Percentiles rank a stretch among this genome's conserved stretches.
phyloP scores from a whole-genome alignment of 768 basidiomycete species.

The Pleurotus salmoneostramineus region DNA sequence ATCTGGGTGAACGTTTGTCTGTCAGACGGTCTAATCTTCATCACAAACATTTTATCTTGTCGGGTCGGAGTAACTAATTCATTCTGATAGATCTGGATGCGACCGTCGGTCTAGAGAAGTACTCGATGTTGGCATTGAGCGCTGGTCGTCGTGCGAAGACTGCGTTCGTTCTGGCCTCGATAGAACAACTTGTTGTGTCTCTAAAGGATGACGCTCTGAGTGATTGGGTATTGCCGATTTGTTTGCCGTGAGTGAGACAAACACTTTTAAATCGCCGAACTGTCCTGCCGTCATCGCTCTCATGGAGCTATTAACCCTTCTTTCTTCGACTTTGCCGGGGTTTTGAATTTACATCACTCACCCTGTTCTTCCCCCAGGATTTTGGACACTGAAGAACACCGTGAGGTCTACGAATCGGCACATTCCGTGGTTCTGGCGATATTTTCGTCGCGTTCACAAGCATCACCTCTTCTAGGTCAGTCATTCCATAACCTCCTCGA shows the following conservation, averaged over 20 bases:
- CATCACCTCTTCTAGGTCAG: constrained; percentile 11
- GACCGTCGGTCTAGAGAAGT: constrained; percentile 13
- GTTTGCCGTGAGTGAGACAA: constrained; percentile 53
- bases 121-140: constrained; percentile 14
- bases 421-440: constrained; percentile 81
- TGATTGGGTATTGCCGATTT: constrained; percentile 53
- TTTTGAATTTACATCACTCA: neutral
- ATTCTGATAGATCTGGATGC: neutral
- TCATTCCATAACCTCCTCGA: neutral
- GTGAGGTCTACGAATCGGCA: constrained; percentile 82
- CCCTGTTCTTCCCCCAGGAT: neutral
- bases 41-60: neutral
- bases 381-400: constrained; percentile 26
- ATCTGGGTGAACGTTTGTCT: neutral
- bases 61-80: neutral
- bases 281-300: constrained; percentile 18
- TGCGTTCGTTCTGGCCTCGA: constrained; percentile 67
- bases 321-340: neutral
- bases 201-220: constrained; percentile 51
- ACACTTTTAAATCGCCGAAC: constrained; percentile 24
- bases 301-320: neutral
- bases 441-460: constrained; percentile 58
- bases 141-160: constrained; percentile 31
- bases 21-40: neutral
- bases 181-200: constrained; percentile 74